A percentile compares a stretch with the other conserved stretches of the same genome.
Evolutionary conservation across 2,329 filamentous ascomycete genomes (phyloP).

Genomic region (Xylariales sp.): DNA sequence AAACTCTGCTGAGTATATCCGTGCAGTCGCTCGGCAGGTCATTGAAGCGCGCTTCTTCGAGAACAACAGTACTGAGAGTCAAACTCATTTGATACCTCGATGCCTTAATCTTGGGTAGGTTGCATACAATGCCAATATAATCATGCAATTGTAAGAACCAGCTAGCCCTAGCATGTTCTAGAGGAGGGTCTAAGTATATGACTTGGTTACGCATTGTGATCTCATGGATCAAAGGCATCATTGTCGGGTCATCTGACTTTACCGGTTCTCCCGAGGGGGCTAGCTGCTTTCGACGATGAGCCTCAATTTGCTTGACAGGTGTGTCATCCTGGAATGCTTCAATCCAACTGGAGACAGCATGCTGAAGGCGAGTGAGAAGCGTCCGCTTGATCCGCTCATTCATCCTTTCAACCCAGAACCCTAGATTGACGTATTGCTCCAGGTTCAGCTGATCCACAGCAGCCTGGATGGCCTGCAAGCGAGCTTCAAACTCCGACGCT

Average conservation of each 20-base stretch:
- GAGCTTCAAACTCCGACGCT: conserved; percentile 79
- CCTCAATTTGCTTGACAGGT: conserved; percentile 56
- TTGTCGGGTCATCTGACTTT: conserved; percentile 68
- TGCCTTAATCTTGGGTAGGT: conserved; percentile 92
- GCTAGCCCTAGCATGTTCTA: conserved; percentile 89
- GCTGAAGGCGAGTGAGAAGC: conserved; percentile 82
- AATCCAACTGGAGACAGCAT: conserved; percentile 89
- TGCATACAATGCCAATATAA: conserved; percentile 93
- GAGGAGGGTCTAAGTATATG: conserved; percentile 93
- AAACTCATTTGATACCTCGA: conserved; percentile 93
- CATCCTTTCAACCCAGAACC: conserved; percentile 87
- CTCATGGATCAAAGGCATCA: conserved; percentile 84
- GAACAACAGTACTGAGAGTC: conserved; percentile 66
- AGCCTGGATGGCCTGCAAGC: conserved; percentile 86
- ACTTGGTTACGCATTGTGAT: conserved; percentile 98
- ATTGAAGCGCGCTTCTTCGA: conserved; percentile 79
- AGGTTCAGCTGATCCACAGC: conserved; percentile 96
- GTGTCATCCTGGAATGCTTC: conserved; percentile 78
- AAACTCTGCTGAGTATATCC: conserved; percentile 80
- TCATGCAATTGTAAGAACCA: conserved; percentile 94
- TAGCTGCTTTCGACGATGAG: conserved; percentile 64
- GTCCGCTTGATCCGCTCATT: conserved; percentile 87
- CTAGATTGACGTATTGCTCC: conserved; percentile 94
- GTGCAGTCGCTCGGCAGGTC: conserved; percentile 88
- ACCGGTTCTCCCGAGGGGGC: conserved; percentile 57